A percentile compares a stretch with the other conserved stretches of the same genome.
These are phyloP conservation scores for Pistacia integerrima DNA, from an alignment of 345 rosid genomes.

Conservation along the genomic window DNA sequence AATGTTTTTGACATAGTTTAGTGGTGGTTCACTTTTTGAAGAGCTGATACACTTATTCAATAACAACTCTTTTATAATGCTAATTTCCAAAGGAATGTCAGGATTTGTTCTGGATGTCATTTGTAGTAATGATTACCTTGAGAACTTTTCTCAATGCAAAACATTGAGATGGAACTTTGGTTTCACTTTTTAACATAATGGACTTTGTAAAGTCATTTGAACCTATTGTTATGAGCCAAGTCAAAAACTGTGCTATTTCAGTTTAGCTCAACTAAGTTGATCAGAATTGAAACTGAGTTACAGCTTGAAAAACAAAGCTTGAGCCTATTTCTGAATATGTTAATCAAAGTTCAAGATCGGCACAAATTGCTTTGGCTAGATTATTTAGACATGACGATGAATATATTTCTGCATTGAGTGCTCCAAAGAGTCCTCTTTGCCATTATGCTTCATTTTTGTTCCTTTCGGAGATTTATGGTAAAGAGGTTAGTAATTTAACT, in stretches of 20 bases:
- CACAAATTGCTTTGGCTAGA: not conserved
- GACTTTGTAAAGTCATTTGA: not conserved
- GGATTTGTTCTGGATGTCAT: not conserved
- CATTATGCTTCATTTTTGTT: not conserved
- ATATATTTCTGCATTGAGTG: not conserved
- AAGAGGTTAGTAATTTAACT: slow-evolving; percentile 3
- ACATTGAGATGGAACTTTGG: not conserved
- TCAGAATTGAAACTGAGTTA: not conserved
- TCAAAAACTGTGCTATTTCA: not conserved
- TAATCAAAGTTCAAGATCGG: not conserved
- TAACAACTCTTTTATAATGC: not conserved
- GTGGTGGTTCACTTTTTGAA: not conserved
- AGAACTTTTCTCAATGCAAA: not conserved
- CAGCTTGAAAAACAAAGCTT: not conserved
- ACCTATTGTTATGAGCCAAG: not conserved
- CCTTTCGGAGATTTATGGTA: not conserved
- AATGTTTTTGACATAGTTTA: not conserved
- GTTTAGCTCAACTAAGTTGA: not conserved
- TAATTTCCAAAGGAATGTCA: not conserved
- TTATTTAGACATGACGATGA: not conserved
- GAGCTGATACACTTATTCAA: not conserved
- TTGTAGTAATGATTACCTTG: not conserved
- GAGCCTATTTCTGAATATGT: not conserved
- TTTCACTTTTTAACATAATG: not conserved
- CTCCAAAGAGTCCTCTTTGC: not conserved